Percentiles rank a stretch among this genome's conserved stretches.
These are phyloP conservation scores for Lipomyces spencermartinsiae DNA, from an alignment of 805 yeast genomes.

Conservation along the genomic window DNA sequence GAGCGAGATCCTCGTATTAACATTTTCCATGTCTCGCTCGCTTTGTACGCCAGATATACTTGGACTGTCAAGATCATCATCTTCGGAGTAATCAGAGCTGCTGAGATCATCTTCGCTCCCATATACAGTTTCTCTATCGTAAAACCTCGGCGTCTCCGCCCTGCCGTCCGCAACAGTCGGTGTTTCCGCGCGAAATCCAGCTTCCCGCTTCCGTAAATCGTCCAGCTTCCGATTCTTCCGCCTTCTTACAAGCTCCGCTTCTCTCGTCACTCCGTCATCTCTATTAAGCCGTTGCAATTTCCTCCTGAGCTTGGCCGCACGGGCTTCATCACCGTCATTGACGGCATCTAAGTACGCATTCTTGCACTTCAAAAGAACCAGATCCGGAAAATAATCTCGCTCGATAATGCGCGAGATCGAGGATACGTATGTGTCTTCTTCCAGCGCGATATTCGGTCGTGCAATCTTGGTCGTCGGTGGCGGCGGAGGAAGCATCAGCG, in stretches of 20 bases:
- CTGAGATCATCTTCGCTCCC: slow-evolving; percentile 4
- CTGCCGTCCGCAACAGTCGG: slow-evolving; percentile 17
- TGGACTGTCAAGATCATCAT: not conserved
- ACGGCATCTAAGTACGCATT: slow-evolving; percentile 32
- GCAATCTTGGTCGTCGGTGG: slow-evolving; percentile 15
- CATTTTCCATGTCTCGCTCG: slow-evolving; percentile 11
- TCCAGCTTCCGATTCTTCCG: not conserved
- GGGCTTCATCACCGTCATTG: slow-evolving; percentile 10
- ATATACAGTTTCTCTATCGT: not conserved
- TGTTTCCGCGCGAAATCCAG: slow-evolving; percentile 5
- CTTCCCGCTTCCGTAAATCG: slow-evolving; percentile 3
- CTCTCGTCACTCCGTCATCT: slow-evolving; percentile 24
- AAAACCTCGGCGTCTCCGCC: slow-evolving; percentile 17
- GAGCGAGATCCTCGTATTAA: slow-evolving; percentile 21
- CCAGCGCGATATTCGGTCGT: slow-evolving; percentile 36
- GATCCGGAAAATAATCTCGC: slow-evolving; percentile 41
- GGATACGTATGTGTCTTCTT: slow-evolving; percentile 43
- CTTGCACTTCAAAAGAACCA: slow-evolving; percentile 19
- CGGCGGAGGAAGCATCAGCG: slow-evolving; percentile 28
- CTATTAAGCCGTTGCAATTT: slow-evolving; percentile 21
- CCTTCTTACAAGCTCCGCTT: slow-evolving; percentile 3
- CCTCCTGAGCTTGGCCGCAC: slow-evolving; percentile 15
- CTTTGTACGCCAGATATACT: not conserved
- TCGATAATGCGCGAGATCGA: slow-evolving; percentile 40
- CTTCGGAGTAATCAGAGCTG: not conserved